Percentiles rank a stretch among this genome's conserved stretches.
These are phyloP conservation scores for Mycena kentingensis DNA, from an alignment of 768 basidiomycete species.

Conservation along the genomic window DNA sequence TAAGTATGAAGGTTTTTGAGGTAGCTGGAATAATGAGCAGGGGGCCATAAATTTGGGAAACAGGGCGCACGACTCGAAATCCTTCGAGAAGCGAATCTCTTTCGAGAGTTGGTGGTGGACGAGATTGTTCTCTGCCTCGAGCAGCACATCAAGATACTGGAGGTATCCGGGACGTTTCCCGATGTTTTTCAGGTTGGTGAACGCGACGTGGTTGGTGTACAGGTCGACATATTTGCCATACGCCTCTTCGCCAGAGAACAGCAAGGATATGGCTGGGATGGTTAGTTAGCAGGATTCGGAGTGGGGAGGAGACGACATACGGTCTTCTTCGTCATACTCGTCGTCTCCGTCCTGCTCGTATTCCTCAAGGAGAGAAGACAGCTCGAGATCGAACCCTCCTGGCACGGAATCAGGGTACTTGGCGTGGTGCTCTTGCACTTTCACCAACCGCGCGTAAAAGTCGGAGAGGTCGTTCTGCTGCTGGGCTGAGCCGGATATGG, in stretches of 20 bases:
- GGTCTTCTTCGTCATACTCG: constrained; percentile 83
- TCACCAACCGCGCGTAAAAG: constrained; percentile 94
- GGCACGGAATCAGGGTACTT: constrained; percentile 90
- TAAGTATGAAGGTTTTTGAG: constrained; percentile 82
- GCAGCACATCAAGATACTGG: constrained; percentile 88
- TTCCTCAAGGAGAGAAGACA: constrained; percentile 80
- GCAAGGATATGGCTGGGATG: constrained; percentile 64
- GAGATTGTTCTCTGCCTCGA: constrained; percentile 58
- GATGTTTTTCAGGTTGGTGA: constrained; percentile 86
- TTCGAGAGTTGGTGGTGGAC: constrained; percentile 72
- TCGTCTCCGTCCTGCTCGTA: constrained; percentile 70
- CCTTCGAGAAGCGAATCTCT: constrained; percentile 67
- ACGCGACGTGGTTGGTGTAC: constrained; percentile 84
- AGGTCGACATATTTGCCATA: constrained; percentile 96
- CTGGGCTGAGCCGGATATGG: constrained; percentile 58
- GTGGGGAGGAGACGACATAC: constrained; percentile 49
- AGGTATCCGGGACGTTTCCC: constrained; percentile 86
- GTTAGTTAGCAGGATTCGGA: constrained; percentile 7
- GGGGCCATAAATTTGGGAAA: constrained; percentile 3
- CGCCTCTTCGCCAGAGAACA: constrained; percentile 96
- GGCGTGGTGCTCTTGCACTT: constrained; percentile 94
- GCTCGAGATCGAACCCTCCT: constrained; percentile 81
- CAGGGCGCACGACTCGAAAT: constrained; percentile 70
- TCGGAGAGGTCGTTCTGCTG: constrained; percentile 79
- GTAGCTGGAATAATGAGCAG: constrained; percentile 55